Evolutionary conservation across 352 stramenopile genomes (phyloP), one percentile per base, ranked within the genome.

Genomic region (Peronospora destructor): DNA sequence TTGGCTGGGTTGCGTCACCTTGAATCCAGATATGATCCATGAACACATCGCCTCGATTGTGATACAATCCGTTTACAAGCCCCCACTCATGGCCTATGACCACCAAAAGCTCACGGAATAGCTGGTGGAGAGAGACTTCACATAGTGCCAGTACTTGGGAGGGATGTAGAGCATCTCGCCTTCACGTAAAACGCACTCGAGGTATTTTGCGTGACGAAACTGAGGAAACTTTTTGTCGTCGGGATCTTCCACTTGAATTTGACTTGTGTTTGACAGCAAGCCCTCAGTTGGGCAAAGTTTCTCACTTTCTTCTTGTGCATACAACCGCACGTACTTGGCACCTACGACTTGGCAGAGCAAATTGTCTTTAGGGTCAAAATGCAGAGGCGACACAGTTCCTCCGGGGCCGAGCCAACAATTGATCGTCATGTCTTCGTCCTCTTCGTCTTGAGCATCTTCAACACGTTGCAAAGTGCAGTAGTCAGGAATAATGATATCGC

Each of bases 361-460:
- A 45, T 96, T 96, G 63, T 96, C 86, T 53, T 90, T 90, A 7
- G 78, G 84, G 35, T 96, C 87, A 43, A 87, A 92, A 56, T 96
- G 87, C 45, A 94, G 57, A 11, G 87, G 87, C 5, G 85, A 95
- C 5, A 94, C 68, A 0, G 87, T 96, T 12, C 66, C 66, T 3
- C 54, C 45, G 0, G 87, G 87, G 9, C 87, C 87, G 30, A 95
- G 91, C 85, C 87, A 96, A 19, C 81, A 78, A 49, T 96, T 94
- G 16, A 88, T 59, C 0, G 82, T 76, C 12, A 96, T 74, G 45
- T 88, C 80, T 26, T 86, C 62, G 5, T 74, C 56, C 2, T 77
- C 68, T 10, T 79, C 58, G 11, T 74, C 63, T 6, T 79, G 55
- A 8, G n/a, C 13, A 1, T 47, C 42, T 19, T 74, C 63, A 30